Conservation (phyloP, 495 filamentous ascomycete genomes). For the Penicillium roqueforti region DNA sequence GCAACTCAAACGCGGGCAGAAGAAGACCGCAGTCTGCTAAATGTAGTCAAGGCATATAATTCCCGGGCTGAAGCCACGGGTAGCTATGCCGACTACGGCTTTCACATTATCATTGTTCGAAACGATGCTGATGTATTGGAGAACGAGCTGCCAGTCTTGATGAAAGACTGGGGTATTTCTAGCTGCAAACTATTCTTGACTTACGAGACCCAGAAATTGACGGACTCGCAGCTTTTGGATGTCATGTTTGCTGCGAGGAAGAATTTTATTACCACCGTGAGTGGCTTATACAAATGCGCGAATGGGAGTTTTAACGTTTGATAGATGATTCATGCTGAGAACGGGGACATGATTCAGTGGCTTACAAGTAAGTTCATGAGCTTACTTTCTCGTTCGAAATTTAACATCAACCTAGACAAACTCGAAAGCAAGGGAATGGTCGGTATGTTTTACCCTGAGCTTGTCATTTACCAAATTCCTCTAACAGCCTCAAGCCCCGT, state of each 20-base stretch:
- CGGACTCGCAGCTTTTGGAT: constrained; percentile 15
- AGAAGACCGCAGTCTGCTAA: not conserved
- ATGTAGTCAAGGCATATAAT: constrained; percentile 9
- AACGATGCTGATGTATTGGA: constrained; percentile 10
- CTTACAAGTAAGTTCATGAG: too few species aligned
- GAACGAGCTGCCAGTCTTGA: constrained; percentile 13
- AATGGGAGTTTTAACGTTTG: too few species aligned
- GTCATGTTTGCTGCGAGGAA: constrained; percentile 1
- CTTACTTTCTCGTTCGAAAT: too few species aligned
- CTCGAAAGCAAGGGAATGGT: too few species aligned
- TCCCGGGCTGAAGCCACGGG: constrained; percentile 8
- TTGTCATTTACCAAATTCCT: too few species aligned
- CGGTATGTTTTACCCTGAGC: too few species aligned
- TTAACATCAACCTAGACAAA: too few species aligned
- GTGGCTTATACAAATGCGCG: too few species aligned
- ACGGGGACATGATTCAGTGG: constrained; percentile 19
- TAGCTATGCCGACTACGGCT: constrained; percentile 14
- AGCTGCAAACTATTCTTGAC: constrained; percentile 18
- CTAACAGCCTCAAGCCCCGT: too few species aligned
- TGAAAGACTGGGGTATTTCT: constrained; percentile 14
- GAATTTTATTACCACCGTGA: constrained; percentile 15
- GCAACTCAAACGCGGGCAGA: constrained; percentile 25
- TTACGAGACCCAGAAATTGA: constrained; percentile 11
- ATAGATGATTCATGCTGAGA: constrained; percentile 21
- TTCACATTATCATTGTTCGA: constrained; percentile 15